Conservation (phyloP, 352 stramenopile species). For the Saprolegnia diclina region DNA sequence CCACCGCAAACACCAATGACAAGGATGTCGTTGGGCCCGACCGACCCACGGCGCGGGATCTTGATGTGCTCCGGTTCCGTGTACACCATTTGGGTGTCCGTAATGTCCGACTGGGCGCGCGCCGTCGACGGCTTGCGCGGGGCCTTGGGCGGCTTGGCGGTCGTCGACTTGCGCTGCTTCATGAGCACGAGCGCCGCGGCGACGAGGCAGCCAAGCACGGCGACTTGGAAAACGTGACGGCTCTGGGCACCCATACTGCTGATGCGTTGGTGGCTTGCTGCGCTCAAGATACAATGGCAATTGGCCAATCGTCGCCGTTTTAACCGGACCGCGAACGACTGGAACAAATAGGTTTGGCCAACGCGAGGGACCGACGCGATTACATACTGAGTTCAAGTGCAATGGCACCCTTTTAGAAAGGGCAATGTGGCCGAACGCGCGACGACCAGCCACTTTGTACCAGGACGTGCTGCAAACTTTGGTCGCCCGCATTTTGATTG, state of each 20-base stretch:
- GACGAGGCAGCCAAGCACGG: constrained; percentile 1
- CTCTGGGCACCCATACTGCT: constrained; percentile 10
- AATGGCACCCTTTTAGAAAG: no score
- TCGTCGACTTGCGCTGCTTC: constrained; percentile 6
- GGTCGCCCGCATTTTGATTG: neutral
- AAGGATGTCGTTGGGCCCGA: constrained; percentile 58
- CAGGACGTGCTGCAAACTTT: neutral
- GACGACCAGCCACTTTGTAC: neutral
- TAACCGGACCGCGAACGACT: neutral
- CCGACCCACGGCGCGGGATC: constrained; percentile 39
- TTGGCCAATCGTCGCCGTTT: neutral
- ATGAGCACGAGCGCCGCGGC: constrained; percentile 1
- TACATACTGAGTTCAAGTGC: neutral
- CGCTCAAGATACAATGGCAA: constrained; percentile 9
- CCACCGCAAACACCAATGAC: constrained; percentile 90
- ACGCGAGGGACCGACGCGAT: neutral
- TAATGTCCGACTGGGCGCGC: constrained; percentile 40
- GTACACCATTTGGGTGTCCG: constrained; percentile 68
- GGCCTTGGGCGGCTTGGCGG: neutral
- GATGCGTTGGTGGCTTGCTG: neutral
- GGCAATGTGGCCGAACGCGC: no score
- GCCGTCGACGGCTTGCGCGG: neutral
- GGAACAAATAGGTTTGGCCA: neutral
- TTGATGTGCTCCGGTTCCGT: constrained; percentile 63
- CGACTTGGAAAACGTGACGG: neutral